phyloP scores from a whole-genome alignment of 768 basidiomycete genomes.

The Calocera viscosa region DNA sequence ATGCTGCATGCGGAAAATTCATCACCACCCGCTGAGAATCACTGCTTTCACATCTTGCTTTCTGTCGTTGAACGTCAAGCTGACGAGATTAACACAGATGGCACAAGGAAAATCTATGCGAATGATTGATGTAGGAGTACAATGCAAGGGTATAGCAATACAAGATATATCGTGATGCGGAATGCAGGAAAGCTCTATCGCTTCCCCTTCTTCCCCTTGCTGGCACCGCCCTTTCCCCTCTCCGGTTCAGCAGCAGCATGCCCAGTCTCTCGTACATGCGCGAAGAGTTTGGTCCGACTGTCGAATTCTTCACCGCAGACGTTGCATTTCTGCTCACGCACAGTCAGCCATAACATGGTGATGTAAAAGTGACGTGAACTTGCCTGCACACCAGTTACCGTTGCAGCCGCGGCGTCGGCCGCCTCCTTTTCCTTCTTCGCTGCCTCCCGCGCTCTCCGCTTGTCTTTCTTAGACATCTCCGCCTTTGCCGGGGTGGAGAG shows the following conservation, averaged over 20 bases:
- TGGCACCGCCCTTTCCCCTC: slow-evolving; percentile 1
- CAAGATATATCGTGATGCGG: background rate
- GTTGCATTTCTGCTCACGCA: slow-evolving; percentile 41
- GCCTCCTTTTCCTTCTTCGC: slow-evolving; percentile 47
- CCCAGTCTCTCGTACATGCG: slow-evolving; percentile 55
- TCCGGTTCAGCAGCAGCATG: slow-evolving; percentile 38
- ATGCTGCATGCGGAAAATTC: background rate
- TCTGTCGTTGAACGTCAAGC: background rate
- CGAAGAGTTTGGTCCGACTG: slow-evolving; percentile 62
- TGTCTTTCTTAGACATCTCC: slow-evolving; percentile 63
- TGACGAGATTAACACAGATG: background rate
- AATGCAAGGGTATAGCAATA: background rate
- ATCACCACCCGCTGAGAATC: background rate
- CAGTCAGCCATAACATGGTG: background rate
- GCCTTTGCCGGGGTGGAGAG: slow-evolving; percentile 7
- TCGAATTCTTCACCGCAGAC: slow-evolving; percentile 50
- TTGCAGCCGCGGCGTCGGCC: slow-evolving; percentile 23
- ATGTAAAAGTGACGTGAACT: background rate
- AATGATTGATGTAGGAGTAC: background rate
- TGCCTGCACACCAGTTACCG: background rate
- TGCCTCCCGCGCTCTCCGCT: slow-evolving; percentile 60
- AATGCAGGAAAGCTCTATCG: slow-evolving; percentile 1
- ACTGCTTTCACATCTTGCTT: background rate
- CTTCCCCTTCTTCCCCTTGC: slow-evolving; percentile 3
- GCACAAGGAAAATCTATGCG: background rate